Evolutionary conservation across 1,139 yeast genomes (phyloP), one percentile per base, ranked within the genome.

Genomic region (Nakaseomyces nivariensis): DNA sequence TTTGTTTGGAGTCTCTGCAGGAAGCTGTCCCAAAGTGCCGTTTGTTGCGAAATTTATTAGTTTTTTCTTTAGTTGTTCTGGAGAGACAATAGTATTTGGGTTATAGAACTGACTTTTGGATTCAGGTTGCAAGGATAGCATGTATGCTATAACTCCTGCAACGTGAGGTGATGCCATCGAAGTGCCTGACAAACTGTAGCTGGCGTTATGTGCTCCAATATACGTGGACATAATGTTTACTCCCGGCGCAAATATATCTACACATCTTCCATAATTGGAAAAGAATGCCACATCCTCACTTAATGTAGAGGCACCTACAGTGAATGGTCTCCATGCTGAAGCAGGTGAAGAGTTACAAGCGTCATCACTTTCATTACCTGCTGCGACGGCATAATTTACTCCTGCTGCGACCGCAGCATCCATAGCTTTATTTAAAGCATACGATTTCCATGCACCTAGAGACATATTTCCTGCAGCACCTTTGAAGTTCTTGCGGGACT

Each of bases 111-210:
- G 86, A 45, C 96, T 88, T 55, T 78, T 83, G 32, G 84, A 69
- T 49, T 80, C 85, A 58, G 98, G 98, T 72, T 87, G 94, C 69
- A 92, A 80, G 24, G 97, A 87, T 61, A 92, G 74, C 73, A 80
- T 90, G 78, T 92, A 92, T 4, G 96, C 73, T 64, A 84, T 75
- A 68, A 92, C 77, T 59, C 98, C 98, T 54, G 89, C 85, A 67
- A 92, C 85, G 67, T 92, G 97, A 48, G 98, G 98, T 43, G 97
- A 87, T 34, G 98, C 98, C 98, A 92, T 92, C 24, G 98, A 92
- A 25, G 98, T 92, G 72, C 98, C 98, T 42, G 97, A 88, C 70
- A 92, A 77, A 49, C 92, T 81, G 54, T 95, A 95, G 57, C 95
- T 84, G 47, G 94, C 88, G 53, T 77, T 70, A 38, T 95, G 83